Evolutionary conservation across 768 basidiomycete genomes (phyloP).

Genomic region (Tulasnella sp.): DNA sequence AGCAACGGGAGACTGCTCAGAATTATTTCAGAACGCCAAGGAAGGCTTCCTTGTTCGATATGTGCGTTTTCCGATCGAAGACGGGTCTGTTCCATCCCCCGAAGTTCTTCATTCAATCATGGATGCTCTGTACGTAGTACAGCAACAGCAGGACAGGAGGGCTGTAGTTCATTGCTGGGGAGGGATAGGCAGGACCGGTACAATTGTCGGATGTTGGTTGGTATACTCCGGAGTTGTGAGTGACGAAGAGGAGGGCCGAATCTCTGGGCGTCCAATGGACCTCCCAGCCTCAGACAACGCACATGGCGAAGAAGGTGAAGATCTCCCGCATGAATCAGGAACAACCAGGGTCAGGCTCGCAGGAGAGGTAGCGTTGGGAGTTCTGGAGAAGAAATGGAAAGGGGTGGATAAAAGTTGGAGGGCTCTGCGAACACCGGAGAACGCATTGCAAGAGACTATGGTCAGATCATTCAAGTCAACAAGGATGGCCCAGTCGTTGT

Average conservation of each 20-base stretch:
- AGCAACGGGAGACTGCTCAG: neutral
- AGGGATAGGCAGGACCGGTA: conserved; percentile 19
- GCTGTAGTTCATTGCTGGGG: conserved; percentile 17
- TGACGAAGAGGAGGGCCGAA: neutral
- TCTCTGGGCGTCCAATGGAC: too few species aligned
- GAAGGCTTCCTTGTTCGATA: neutral
- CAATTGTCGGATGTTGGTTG: conserved; percentile 19
- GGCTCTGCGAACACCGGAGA: conserved; percentile 10
- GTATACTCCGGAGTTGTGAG: neutral
- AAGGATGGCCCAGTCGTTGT: too few species aligned
- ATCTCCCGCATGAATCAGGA: too few species aligned
- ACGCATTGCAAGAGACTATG: neutral
- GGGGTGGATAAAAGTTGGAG: conserved; percentile 23
- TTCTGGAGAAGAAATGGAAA: neutral
- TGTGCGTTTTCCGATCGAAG: conserved; percentile 15
- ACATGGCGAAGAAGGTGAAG: too few species aligned
- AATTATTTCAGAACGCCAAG: neutral
- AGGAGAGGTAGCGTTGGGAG: neutral
- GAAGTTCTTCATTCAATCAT: neutral
- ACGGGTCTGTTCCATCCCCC: neutral
- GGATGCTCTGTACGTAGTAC: neutral
- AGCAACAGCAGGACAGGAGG: neutral
- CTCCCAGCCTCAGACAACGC: too few species aligned
- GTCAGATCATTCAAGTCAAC: neutral
- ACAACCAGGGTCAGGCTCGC: neutral